phyloP scores from a whole-genome alignment of 257 asterid genomes.

The Avicennia marina region DNA sequence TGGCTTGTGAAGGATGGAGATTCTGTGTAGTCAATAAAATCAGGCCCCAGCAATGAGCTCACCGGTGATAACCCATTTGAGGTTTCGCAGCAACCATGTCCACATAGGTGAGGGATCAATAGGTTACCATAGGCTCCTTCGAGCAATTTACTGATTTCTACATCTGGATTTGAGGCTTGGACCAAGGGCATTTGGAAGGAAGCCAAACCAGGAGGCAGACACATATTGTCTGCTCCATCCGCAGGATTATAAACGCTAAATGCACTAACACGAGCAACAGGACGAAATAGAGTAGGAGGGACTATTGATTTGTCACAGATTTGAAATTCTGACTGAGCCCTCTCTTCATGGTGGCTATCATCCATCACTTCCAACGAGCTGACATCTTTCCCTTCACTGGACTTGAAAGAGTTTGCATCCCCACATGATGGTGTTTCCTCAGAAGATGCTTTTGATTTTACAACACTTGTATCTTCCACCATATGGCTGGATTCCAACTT shows the following conservation, averaged over 20 bases:
- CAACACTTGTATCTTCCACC: conserved; percentile 42
- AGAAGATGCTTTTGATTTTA: conserved; percentile 64
- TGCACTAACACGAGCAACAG: conserved; percentile 65
- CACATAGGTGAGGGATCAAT: conserved; percentile 68
- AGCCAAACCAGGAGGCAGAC: conserved; percentile 28
- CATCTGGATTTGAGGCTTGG: conserved; percentile 33
- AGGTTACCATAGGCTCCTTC: conserved; percentile 44
- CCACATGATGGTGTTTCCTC: conserved; percentile 76
- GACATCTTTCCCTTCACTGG: conserved; percentile 47
- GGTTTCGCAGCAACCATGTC: conserved; percentile 70
- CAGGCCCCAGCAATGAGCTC: conserved; percentile 66
- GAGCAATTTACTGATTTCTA: conserved; percentile 34
- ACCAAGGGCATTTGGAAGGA: conserved; percentile 20
- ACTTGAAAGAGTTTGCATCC: conserved; percentile 52
- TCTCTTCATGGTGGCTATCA: conserved; percentile 31
- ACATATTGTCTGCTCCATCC: conserved; percentile 38
- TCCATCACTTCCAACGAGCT: conserved; percentile 41
- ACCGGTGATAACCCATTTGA: conserved; percentile 13
- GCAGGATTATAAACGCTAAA: conserved; percentile 36
- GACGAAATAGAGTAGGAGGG: conserved; percentile 46
- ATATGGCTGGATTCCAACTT: conserved; percentile 30
- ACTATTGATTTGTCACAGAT: conserved; percentile 26
- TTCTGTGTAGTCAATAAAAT: conserved; percentile 60
- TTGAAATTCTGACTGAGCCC: conserved; percentile 31
- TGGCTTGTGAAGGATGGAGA: conserved; percentile 54